Conservation (phyloP, 2,329 filamentous ascomycete species). For the Pestalotiopsis sp. region DNA sequence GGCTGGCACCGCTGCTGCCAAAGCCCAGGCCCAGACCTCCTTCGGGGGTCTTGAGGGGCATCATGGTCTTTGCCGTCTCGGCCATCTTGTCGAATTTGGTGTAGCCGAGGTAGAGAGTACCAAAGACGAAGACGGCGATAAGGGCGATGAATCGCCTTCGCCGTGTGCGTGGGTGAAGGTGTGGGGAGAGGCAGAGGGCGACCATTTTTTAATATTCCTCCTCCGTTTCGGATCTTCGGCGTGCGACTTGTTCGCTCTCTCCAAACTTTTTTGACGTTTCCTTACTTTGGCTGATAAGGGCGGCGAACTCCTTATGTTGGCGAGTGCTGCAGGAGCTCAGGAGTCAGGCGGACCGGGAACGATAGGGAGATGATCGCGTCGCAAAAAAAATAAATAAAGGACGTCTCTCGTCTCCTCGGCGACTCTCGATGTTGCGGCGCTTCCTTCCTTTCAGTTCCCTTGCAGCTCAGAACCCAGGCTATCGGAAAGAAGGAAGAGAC, state of each 20-base stretch:
- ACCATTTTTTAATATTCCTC: constrained; percentile 1
- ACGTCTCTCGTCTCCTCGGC: not conserved
- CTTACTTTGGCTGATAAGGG: not conserved
- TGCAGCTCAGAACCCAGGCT: not conserved
- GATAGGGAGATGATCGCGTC: not conserved
- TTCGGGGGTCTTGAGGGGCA: constrained; percentile 8
- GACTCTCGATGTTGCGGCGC: not conserved
- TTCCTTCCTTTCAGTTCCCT: not conserved
- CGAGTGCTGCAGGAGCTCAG: not conserved
- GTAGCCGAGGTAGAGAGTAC: constrained; percentile 14
- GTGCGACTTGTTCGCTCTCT: not conserved
- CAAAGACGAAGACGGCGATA: constrained; percentile 4
- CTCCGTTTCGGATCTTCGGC: not conserved
- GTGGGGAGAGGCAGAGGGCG: constrained; percentile 8
- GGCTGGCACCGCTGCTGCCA: not conserved
- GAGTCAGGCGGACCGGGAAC: not conserved
- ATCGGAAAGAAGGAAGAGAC: not conserved
- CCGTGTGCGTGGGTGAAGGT: constrained; percentile 14
- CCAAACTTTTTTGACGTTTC: not conserved
- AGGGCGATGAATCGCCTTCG: constrained; percentile 10
- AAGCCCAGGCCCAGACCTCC: not conserved
- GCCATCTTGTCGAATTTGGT: constrained; percentile 7
- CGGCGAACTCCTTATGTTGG: not conserved
- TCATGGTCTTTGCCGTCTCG: constrained; percentile 5
- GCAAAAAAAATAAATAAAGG: not conserved